A percentile compares a stretch with the other conserved stretches of the same genome.
Evolutionary conservation across 106 monocot species (phyloP).

Genomic region (Allium fistulosum): DNA sequence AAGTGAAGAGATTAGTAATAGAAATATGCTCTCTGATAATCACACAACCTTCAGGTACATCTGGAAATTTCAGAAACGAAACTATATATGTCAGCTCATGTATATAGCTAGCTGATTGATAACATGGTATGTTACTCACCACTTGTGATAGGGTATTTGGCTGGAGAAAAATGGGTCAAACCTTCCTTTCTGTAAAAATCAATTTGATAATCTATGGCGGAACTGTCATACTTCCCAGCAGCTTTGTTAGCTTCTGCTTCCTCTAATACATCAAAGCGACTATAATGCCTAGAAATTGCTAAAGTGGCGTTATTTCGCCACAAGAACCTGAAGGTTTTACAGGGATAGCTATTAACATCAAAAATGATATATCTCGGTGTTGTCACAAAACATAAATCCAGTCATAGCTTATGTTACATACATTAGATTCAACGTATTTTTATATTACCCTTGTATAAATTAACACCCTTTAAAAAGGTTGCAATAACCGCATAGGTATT

Average conservation of each 20-base stretch:
- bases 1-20: constrained; percentile 79
- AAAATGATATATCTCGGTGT: too few relatives aligned
- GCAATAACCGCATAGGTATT: too few relatives aligned
- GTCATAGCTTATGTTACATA: too few relatives aligned
- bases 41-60: constrained; percentile 93
- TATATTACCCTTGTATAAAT: too few relatives aligned
- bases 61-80: constrained; percentile 21
- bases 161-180: constrained; percentile 60
- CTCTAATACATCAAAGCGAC: constrained; percentile 79
- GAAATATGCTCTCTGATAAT: constrained; percentile 80
- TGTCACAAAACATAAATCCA: too few relatives aligned
- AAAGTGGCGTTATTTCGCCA: constrained; percentile 67
- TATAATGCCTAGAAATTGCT: constrained; percentile 84
- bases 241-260: constrained; percentile 91
- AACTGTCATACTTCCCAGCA: constrained; percentile 84
- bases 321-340: constrained; percentile 44
- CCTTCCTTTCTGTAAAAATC: constrained; percentile 76
- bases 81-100: background rate
- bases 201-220: constrained; percentile 74
- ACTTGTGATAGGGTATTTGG: constrained; percentile 79
- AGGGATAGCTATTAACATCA: too few relatives aligned
- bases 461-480: too few relatives aligned
- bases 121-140: constrained; percentile 26
- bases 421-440: too few relatives aligned
- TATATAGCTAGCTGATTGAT: background rate